Conservation (phyloP, 495 filamentous ascomycete species). For the Glutinoglossum americanum region DNA sequence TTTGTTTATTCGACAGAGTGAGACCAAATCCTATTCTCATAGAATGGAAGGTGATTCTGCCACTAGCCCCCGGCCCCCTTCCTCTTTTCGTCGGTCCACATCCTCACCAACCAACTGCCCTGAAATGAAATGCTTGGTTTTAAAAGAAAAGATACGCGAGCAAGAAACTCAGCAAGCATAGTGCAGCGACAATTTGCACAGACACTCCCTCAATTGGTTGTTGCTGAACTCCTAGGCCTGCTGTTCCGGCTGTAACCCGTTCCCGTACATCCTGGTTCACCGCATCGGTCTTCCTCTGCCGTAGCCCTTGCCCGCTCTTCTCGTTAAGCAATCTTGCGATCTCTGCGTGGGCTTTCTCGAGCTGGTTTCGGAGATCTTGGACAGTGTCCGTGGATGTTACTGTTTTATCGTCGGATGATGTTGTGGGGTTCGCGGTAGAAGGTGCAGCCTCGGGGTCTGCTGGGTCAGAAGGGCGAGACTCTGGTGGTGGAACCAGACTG, state of each 20-base stretch:
- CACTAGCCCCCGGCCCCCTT: not conserved
- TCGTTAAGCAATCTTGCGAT: slow-evolving; percentile 52
- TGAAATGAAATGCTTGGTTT: slow-evolving; percentile 11
- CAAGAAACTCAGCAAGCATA: slow-evolving; percentile 80
- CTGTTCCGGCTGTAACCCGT: slow-evolving; percentile 20
- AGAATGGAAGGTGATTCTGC: not conserved
- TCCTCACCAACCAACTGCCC: not conserved
- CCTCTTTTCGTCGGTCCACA: not conserved
- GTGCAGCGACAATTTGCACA: slow-evolving; percentile 54
- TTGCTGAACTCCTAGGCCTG: slow-evolving; percentile 31
- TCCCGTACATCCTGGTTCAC: slow-evolving; percentile 17
- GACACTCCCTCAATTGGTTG: slow-evolving; percentile 52
- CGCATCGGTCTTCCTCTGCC: slow-evolving; percentile 36
- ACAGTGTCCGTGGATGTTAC: slow-evolving; percentile 15
- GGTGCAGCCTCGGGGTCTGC: slow-evolving; percentile 12
- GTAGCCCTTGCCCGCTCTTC: slow-evolving; percentile 41
- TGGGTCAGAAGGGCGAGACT: slow-evolving; percentile 11
- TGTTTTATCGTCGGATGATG: not conserved
- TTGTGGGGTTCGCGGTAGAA: slow-evolving; percentile 10
- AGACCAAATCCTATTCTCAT: not conserved
- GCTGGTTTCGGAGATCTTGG: slow-evolving; percentile 47
- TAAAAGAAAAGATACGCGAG: slow-evolving; percentile 88
- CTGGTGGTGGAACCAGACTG: slow-evolving; percentile 11
- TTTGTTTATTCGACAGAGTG: not conserved
- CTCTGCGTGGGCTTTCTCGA: slow-evolving; percentile 52